Conservation (phyloP, 768 basidiomycete genomes). For the Naganishia randhawae region DNA sequence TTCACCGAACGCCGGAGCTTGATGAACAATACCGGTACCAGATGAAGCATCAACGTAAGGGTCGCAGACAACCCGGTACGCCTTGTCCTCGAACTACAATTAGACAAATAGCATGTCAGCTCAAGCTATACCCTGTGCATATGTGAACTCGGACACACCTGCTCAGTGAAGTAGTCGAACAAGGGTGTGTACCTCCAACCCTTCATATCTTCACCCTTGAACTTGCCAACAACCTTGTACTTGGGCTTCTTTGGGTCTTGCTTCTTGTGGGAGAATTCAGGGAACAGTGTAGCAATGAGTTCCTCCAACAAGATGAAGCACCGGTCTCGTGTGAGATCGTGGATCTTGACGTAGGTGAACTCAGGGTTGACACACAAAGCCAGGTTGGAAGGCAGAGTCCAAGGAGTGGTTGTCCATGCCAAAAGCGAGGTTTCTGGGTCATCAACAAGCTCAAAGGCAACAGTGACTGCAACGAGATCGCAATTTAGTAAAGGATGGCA, state of each 20-base stretch:
- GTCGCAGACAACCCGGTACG: slow-evolving; percentile 82
- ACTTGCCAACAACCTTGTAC: slow-evolving; percentile 82
- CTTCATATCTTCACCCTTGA: slow-evolving; percentile 87
- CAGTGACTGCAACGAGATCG: slow-evolving; percentile 61
- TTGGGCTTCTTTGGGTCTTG: slow-evolving; percentile 84
- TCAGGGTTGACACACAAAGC: slow-evolving; percentile 94
- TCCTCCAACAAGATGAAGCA: slow-evolving; percentile 91
- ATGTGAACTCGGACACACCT: slow-evolving; percentile 57
- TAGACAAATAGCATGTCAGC: not conserved
- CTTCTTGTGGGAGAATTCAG: slow-evolving; percentile 53
- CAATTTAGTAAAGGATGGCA: not conserved
- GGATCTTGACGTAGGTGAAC: slow-evolving; percentile 92
- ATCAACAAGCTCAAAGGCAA: slow-evolving; percentile 87
- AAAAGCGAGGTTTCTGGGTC: slow-evolving; percentile 84
- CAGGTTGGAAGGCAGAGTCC: slow-evolving; percentile 95
- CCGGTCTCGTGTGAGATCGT: slow-evolving; percentile 76
- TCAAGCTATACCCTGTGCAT: too few relatives aligned
- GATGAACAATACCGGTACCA: slow-evolving; percentile 97
- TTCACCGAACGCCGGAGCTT: slow-evolving; percentile 96
- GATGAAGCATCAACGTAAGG: slow-evolving; percentile 88
- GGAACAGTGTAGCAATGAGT: slow-evolving; percentile 81
- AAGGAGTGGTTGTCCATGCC: slow-evolving; percentile 99
- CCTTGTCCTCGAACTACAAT: slow-evolving; percentile 76
- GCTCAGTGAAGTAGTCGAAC: slow-evolving; percentile 94
- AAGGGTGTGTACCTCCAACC: slow-evolving; percentile 92